phyloP scores from a whole-genome alignment of 2,329 filamentous ascomycete genomes.

The Neofusicoccum ribis region DNA sequence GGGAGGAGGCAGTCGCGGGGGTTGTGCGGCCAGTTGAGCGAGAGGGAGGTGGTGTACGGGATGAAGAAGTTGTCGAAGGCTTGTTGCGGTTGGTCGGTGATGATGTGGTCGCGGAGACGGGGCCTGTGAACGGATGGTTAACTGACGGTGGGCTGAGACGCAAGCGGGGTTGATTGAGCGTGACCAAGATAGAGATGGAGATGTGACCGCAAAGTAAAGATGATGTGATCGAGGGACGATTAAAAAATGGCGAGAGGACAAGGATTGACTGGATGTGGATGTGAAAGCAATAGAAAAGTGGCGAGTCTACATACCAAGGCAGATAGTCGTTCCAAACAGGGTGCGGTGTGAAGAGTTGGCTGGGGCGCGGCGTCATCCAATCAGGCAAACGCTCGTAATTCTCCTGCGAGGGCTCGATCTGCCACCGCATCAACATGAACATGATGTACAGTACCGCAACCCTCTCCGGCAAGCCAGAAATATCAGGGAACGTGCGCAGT shows the following conservation, averaged over 20 bases:
- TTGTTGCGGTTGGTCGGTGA: conserved; percentile 43
- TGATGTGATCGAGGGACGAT: no score
- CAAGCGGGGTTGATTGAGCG: no score
- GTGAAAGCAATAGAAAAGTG: no score
- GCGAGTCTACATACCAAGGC: conserved; percentile 57
- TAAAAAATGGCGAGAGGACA: no score
- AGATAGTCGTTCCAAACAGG: conserved; percentile 82
- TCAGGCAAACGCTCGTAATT: conserved; percentile 77
- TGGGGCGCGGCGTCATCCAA: conserved; percentile 67
- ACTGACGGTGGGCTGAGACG: no score
- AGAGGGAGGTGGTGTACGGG: conserved; percentile 73
- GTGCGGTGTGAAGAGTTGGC: conserved; percentile 68
- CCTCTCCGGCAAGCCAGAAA: conserved; percentile 76
- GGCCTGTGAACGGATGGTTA: conserved; percentile 48
- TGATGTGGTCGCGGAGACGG: conserved; percentile 65
- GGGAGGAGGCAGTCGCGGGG: conserved; percentile 66
- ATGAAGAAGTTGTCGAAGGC: conserved; percentile 82
- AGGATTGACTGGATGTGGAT: no score
- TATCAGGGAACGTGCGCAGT: conserved; percentile 76
- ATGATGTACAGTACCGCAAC: conserved; percentile 81
- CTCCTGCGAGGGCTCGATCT: conserved; percentile 74
- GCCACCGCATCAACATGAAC: conserved; percentile 83
- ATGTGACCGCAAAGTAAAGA: no score
- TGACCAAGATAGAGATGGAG: no score
- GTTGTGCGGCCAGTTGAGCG: conserved; percentile 83